phyloP scores from a whole-genome alignment of 768 basidiomycete species.

The Strobilomyces dryophilus region DNA sequence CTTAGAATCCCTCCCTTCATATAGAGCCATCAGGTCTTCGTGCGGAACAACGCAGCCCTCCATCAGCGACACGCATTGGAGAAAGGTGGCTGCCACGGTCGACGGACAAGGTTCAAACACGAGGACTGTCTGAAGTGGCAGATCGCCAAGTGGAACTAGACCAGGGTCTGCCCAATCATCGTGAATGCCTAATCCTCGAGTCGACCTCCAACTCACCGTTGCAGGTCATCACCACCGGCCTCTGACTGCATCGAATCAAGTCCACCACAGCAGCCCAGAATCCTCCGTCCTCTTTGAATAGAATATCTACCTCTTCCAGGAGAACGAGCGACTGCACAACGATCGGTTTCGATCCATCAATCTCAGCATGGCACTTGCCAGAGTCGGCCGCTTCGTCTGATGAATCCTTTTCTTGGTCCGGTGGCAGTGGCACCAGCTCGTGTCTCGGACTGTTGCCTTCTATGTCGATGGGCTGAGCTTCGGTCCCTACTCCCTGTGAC shows the following conservation, averaged over 20 bases:
- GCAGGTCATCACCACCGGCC: conserved; percentile 93
- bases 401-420: conserved; percentile 1
- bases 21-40: conserved; percentile 42
- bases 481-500: conserved; percentile 12
- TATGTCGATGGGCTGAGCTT: conserved; percentile 19
- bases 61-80: conserved; percentile 55
- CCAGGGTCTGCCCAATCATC: conserved; percentile 51
- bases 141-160: conserved; percentile 63
- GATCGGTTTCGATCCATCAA: conserved; percentile 19
- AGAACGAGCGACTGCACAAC: conserved; percentile 85
- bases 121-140: conserved; percentile 75
- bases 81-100: conserved; percentile 57
- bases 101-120: conserved; percentile 58
- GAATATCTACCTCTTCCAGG: conserved; percentile 92
- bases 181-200: conserved; percentile 10
- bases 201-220: conserved; percentile 56
- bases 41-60: conserved; percentile 50
- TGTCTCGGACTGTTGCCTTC: conserved; percentile 12
- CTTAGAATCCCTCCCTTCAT: conserved; percentile 32
- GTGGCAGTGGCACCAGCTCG: not conserved
- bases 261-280: conserved; percentile 83
- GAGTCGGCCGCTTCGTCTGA: conserved; percentile 1
- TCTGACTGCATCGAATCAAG: conserved; percentile 76
- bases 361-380: not conserved
- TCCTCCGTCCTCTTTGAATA: conserved; percentile 80